phyloP scores from a whole-genome alignment of 2,329 filamentous ascomycete genomes.

The Pseudogymnoascus sp. region DNA sequence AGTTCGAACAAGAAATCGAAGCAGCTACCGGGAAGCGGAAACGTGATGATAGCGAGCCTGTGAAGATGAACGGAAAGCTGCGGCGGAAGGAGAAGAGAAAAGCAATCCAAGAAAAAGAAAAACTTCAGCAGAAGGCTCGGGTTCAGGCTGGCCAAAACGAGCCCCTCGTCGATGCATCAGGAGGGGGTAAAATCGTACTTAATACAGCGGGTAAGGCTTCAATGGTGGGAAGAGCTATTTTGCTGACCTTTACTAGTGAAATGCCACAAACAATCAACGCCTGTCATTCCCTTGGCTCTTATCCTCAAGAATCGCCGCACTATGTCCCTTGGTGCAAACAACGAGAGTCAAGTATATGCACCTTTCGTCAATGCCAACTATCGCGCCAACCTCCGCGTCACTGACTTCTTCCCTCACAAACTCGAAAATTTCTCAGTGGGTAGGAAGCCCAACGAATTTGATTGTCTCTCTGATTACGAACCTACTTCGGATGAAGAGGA shows the following conservation, averaged over 20 bases:
- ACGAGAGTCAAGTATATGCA: constrained; percentile 34
- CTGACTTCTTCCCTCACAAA: constrained; percentile 67
- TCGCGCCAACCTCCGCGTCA: constrained; percentile 61
- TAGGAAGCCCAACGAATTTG: constrained; percentile 38
- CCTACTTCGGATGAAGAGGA: constrained; percentile 26
- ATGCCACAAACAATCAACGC: constrained; percentile 15
- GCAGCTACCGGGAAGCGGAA: constrained; percentile 26
- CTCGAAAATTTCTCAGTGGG: constrained; percentile 62
- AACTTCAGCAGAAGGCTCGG: constrained; percentile 3
- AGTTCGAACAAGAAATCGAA: constrained; percentile 30
- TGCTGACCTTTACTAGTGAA: not conserved
- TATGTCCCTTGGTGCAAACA: constrained; percentile 13
- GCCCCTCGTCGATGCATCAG: not conserved
- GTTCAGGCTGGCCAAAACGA: not conserved
- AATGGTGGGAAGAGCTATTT: not conserved
- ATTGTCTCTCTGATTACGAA: constrained; percentile 40
- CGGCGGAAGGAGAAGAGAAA: constrained; percentile 26
- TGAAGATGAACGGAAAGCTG: constrained; percentile 20
- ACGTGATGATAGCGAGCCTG: constrained; percentile 12
- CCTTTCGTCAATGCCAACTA: constrained; percentile 72
- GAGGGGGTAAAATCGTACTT: constrained; percentile 18
- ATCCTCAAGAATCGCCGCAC: constrained; percentile 4
- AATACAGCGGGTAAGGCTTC: constrained; percentile 30
- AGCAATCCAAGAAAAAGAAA: constrained; percentile 17
- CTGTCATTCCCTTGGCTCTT: constrained; percentile 28